Conservation (phyloP, 2,329 filamentous ascomycete genomes). For the Fusarium sarcochroum region DNA sequence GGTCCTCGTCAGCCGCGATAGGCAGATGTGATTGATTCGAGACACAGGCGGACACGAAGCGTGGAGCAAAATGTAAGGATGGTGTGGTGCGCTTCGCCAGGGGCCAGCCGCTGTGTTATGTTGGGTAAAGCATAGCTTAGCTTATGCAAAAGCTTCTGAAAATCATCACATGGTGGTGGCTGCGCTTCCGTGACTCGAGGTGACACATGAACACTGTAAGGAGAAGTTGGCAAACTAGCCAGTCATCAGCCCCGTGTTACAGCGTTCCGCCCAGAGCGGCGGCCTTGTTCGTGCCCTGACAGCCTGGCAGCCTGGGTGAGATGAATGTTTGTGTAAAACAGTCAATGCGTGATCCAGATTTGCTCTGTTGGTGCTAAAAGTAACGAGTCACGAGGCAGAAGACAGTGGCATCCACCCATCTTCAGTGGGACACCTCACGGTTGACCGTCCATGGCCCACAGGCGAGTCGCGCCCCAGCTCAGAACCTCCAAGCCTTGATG, state of each 20-base stretch:
- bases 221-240: conserved; percentile 29
- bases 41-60: conserved; percentile 18
- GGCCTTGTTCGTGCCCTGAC: conserved; percentile 4
- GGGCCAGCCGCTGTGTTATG: conserved; percentile 17
- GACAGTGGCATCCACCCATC: conserved; percentile 10
- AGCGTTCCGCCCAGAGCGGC: conserved; percentile 6
- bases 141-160: conserved; percentile 26
- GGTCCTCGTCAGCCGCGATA: conserved; percentile 33
- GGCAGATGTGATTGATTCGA: conserved; percentile 34
- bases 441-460: conserved; percentile 7
- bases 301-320: conserved; percentile 9
- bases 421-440: conserved; percentile 8
- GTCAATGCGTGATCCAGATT: conserved; percentile 26
- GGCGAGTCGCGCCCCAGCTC: conserved; percentile 21
- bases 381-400: conserved; percentile 7
- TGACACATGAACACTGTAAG: conserved; percentile 39
- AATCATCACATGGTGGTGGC: conserved; percentile 40
- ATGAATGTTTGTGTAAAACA: conserved; percentile 27
- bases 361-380: neutral
- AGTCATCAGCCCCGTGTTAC: conserved; percentile 28
- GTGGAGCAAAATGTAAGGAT: conserved; percentile 21
- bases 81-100: conserved; percentile 23
- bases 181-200: conserved; percentile 35
- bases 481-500: conserved; percentile 17
- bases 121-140: conserved; percentile 4